phyloP scores from a whole-genome alignment of 768 basidiomycete species.

The Inosperma sp. region DNA sequence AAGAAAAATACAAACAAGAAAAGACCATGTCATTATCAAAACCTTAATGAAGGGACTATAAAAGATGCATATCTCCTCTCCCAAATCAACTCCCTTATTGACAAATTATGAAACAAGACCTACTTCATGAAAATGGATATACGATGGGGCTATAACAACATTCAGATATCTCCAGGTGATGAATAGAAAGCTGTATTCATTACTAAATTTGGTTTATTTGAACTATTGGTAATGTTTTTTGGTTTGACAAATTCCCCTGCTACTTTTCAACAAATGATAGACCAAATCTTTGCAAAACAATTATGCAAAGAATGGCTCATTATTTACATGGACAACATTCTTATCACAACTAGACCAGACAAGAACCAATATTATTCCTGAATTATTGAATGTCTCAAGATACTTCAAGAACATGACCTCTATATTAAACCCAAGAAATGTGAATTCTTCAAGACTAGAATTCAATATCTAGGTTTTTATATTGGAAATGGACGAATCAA shows the following conservation, averaged over 20 bases:
- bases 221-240: conserved; percentile 5
- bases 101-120: too few species aligned
- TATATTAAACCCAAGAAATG: not conserved
- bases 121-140: too few species aligned
- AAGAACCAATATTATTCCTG: conserved; percentile 5
- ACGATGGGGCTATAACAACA: conserved; percentile 33
- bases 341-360: conserved; percentile 15
- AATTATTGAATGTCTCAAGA: not conserved
- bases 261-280: conserved; percentile 17
- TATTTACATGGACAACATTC: conserved; percentile 12
- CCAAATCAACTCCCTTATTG: conserved; percentile 23
- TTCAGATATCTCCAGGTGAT: conserved; percentile 37
- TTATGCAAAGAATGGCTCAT: not conserved
- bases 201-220: conserved; percentile 33
- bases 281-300: conserved; percentile 25
- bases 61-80: conserved; percentile 30
- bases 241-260: conserved; percentile 14
- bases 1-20: conserved; percentile 21
- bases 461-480: conserved; percentile 36
- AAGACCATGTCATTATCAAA: conserved; percentile 21
- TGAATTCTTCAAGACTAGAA: not conserved
- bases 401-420: not conserved
- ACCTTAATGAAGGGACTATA: conserved; percentile 25
- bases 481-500: conserved; percentile 17
- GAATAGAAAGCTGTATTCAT: conserved; percentile 42